Percentiles rank a stretch among this genome's conserved stretches.
Conservation (phyloP, 2,329 filamentous ascomycete species). For the Aspergillus puulaauensis region DNA sequence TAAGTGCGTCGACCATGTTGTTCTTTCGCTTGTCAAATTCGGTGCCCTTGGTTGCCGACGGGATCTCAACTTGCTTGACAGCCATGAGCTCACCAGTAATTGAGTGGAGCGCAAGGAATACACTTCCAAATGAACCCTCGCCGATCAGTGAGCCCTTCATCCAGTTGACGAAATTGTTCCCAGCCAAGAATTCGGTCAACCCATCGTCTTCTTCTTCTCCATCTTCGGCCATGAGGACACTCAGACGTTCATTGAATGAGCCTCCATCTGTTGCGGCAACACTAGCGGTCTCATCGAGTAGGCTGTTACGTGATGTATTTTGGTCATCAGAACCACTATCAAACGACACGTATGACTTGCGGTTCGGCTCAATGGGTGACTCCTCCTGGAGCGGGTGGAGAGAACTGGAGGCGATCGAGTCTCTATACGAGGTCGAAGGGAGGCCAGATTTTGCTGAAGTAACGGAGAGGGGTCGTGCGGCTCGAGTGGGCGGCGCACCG, state of each 20-base stretch:
- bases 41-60: slow-evolving; percentile 72
- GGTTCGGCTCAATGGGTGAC: slow-evolving; percentile 78
- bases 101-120: slow-evolving; percentile 91
- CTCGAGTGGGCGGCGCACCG: slow-evolving; percentile 51
- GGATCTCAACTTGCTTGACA: slow-evolving; percentile 95
- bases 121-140: slow-evolving; percentile 92
- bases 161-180: slow-evolving; percentile 97
- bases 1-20: slow-evolving; percentile 95
- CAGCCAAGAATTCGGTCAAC: slow-evolving; percentile 82
- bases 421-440: slow-evolving; percentile 68
- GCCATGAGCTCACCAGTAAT: slow-evolving; percentile 97
- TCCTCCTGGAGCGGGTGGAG: slow-evolving; percentile 91
- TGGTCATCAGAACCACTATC: slow-evolving; percentile 67
- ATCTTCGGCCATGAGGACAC: slow-evolving; percentile 81
- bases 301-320: slow-evolving; percentile 74
- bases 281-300: slow-evolving; percentile 79
- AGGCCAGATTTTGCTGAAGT: slow-evolving; percentile 57
- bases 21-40: slow-evolving; percentile 89
- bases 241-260: slow-evolving; percentile 78
- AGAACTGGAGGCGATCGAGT: slow-evolving; percentile 85
- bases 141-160: slow-evolving; percentile 99
- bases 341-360: slow-evolving; percentile 90
- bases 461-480: slow-evolving; percentile 57
- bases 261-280: slow-evolving; percentile 63
- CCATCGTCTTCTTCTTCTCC: slow-evolving; percentile 90